Evolutionary conservation across 164 flowering plant species (phyloP).

Genomic region (Magnolia kwangsiensis): DNA sequence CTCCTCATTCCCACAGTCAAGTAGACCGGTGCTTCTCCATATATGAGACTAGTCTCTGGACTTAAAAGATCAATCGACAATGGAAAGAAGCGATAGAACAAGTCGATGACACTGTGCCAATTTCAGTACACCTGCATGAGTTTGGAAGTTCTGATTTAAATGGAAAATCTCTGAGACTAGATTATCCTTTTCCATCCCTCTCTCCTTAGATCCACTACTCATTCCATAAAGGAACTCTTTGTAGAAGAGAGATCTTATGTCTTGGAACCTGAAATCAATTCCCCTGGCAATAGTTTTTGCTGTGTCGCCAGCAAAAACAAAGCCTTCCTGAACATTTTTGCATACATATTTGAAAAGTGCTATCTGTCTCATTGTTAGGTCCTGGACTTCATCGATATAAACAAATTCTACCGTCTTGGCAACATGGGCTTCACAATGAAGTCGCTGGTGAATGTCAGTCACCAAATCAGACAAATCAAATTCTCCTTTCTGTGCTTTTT

Average conservation of each 20-base stretch:
- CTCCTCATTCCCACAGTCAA: conserved; percentile 52
- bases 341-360: conserved; percentile 64
- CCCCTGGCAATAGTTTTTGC: conserved; percentile 72
- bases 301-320: conserved; percentile 75
- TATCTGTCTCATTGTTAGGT: conserved; percentile 76
- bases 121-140: conserved; percentile 69
- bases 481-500: conserved; percentile 48
- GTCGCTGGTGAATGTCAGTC: conserved; percentile 54
- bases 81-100: conserved; percentile 61
- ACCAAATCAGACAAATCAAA: conserved; percentile 78
- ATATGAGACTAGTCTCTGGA: conserved; percentile 61
- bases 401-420: conserved; percentile 62
- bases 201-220: conserved; percentile 14
- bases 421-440: conserved; percentile 25
- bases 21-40: conserved; percentile 74
- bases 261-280: conserved; percentile 31
- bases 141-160: conserved; percentile 68
- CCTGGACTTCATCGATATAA: conserved; percentile 85
- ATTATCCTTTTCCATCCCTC: conserved; percentile 33
- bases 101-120: conserved; percentile 62
- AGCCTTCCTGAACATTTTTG: conserved; percentile 62
- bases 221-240: conserved; percentile 45
- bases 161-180: conserved; percentile 40
- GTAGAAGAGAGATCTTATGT: conserved; percentile 38
- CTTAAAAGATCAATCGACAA: conserved; percentile 45